Evolutionary conservation across 2,329 filamentous ascomycete genomes (phyloP), one percentile per base, ranked within the genome.

Genomic region (Boeremia lycopersici): DNA sequence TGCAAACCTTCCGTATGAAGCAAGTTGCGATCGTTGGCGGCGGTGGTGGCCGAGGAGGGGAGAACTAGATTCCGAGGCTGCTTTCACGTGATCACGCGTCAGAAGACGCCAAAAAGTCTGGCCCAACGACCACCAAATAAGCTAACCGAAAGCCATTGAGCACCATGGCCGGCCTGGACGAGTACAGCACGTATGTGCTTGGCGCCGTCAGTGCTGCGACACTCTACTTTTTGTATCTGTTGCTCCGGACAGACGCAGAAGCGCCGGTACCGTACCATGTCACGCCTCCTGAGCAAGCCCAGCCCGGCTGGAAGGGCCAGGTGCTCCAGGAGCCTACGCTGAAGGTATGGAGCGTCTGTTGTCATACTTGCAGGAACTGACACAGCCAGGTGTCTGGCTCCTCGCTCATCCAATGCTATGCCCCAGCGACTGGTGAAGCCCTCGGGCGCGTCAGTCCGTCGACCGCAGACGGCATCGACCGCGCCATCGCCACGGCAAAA

Each of bases 401-500:
- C 34, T 82, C 84, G 1, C 83, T 86, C 7, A 87, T 96, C 56
- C 89, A 91, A 77, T 96, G 91, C 77, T 95, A 95, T 74, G 89
- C 89, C 38, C 95, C 95, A 1, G 93, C 93, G 1, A 97, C 92
- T 23, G 95, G 95, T 59, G 84, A 89, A 68, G 84, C 91, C 56
- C 86, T 99, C 25, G 92, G 91, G 48, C 81, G 85, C 62, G 82
- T 93, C 74, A 90, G 89, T 73, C 90, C 93, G 15, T 86, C 87
- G 8, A 92, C 90, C 1, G 78, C 86, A 2, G 86, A 87, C 52
- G 89, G 86, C 57, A 91, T 99, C 70, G 91, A 99, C 74, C 81
- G 86, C 56, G 87, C 88, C 26, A 85, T 99, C 61, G 84, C 86
- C 30, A 85, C 87, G 56, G 90, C 95, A 1, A 82, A 86, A 33